Base-by-base conservation (phyloP, 495 filamentous ascomycete species). In the Penicillium odoratum region DNA sequence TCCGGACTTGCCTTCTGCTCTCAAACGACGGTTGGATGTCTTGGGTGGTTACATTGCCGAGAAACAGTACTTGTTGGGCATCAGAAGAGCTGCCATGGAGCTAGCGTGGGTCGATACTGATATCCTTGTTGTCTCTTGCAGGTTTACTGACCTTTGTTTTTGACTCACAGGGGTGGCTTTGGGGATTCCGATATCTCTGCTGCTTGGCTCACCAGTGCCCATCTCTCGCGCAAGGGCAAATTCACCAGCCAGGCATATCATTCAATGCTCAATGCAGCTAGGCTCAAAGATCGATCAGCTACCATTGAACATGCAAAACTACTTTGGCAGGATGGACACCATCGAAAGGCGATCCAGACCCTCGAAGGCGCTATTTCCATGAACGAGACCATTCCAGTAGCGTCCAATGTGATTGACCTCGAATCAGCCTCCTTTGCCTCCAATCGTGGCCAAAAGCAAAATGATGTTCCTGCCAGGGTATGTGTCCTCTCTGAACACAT, bases 311-410 rank as follows among this genome's bases (percentile, higher is more conserved):
- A 99, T 70, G 90, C 94, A 7, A 82, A 89, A 51, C 82, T 98
- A 43, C 75, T 98, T n/a, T 98, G 94, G 91, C 92, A 89, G 63
- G 91, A 96, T 69, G 92, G 92, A 6, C 86, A 97, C 66, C 92
- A 96, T 66, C 85, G 92, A 48, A 96, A 97, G 74, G 95, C 95
- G 15, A 98, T 99, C 59, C 91, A 96, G 61, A 88, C 83, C 9
- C 77, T 98, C 16, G 85, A 94, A 68, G 85, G 89, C 31, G 92
- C 92, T 33, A 96, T 98, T 63, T 78, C 81, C 53, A 84, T 79
- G 29, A 89, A 90, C 62, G 82, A 88, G 26, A 92, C 92, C 59
- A 72, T 75, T 55, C 72, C 76, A 21, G 61, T 77, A 25, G 73
- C 80, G 16, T 76, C 78, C 60, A 79, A 74, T 45, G 65, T 77